phyloP scores from a whole-genome alignment of 1,139 yeast genomes.

The Scheffersomyces parashehatae region DNA sequence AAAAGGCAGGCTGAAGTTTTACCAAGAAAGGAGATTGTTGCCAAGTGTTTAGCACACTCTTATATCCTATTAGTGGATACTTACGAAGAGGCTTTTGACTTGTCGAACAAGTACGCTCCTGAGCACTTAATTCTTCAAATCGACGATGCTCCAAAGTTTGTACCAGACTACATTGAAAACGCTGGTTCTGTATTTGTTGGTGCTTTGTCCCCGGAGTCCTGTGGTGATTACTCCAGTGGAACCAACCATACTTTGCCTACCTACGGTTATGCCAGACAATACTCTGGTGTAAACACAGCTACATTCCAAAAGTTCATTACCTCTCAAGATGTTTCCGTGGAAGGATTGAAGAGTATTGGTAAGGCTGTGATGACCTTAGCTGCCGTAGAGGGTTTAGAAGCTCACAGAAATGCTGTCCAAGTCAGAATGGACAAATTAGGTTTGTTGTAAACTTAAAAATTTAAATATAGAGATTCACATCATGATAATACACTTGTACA shows the following conservation, averaged over 20 bases:
- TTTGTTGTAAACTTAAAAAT: constrained; percentile 16
- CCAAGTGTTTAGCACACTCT: constrained; percentile 90
- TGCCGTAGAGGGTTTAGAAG: constrained; percentile 95
- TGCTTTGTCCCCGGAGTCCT: constrained; percentile 92
- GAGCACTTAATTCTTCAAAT: constrained; percentile 95
- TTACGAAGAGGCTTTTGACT: constrained; percentile 74
- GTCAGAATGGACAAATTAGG: constrained; percentile 86
- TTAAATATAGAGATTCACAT: constrained; percentile 6
- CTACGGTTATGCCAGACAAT: constrained; percentile 96
- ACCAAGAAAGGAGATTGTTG: constrained; percentile 92
- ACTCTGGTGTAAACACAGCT: constrained; percentile 94
- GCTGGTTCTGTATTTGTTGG: constrained; percentile 98
- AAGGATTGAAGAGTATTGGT: constrained; percentile 86
- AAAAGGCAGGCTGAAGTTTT: constrained; percentile 79
- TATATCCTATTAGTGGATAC: constrained; percentile 68
- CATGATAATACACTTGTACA: too few species aligned
- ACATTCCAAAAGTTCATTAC: constrained; percentile 96
- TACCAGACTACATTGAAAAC: constrained; percentile 71
- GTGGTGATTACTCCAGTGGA: constrained; percentile 98
- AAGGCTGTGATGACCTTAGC: constrained; percentile 96
- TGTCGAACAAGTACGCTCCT: constrained; percentile 92
- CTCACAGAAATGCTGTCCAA: constrained; percentile 94
- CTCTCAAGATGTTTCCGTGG: constrained; percentile 81
- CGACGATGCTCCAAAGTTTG: constrained; percentile 70
- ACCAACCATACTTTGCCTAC: constrained; percentile 98